Evolutionary conservation across 139 green algal genomes (phyloP).

Genomic region (Nannochloris sp.): DNA sequence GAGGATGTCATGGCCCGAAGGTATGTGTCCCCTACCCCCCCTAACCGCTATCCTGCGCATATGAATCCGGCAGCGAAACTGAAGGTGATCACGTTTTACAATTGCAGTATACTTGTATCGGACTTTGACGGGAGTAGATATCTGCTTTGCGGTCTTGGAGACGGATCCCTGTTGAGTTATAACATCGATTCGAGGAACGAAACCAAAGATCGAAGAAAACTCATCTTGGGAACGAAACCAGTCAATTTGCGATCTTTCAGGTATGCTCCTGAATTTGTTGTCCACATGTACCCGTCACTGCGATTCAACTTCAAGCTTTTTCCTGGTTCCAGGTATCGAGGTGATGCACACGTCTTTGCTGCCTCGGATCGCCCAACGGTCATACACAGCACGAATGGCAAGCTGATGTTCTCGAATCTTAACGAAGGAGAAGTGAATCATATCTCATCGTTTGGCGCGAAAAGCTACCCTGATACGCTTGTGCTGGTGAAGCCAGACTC

Average conservation of each 20-base stretch:
- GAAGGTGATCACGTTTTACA: too few species aligned
- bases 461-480: constrained; percentile 67
- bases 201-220: constrained; percentile 63
- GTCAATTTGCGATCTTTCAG: constrained; percentile 73
- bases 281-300: background rate
- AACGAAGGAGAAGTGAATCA: constrained; percentile 86
- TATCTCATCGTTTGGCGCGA: constrained; percentile 68
- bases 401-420: constrained; percentile 94
- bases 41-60: too few species aligned
- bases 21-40: background rate
- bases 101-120: constrained; percentile 63
- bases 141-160: constrained; percentile 63
- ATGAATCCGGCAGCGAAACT: too few species aligned
- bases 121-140: constrained; percentile 71
- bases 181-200: background rate
- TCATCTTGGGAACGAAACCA: constrained; percentile 86
- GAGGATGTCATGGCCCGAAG: background rate
- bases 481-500: constrained; percentile 64
- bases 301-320: background rate
- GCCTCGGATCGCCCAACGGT: constrained; percentile 89
- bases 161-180: constrained; percentile 31
- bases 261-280: constrained; percentile 2
- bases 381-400: constrained; percentile 80
- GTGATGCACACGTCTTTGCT: constrained; percentile 77
- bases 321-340: constrained; percentile 2